phyloP scores from a whole-genome alignment of 1,284 basidiomycete species.

The Moniliella sp. region DNA sequence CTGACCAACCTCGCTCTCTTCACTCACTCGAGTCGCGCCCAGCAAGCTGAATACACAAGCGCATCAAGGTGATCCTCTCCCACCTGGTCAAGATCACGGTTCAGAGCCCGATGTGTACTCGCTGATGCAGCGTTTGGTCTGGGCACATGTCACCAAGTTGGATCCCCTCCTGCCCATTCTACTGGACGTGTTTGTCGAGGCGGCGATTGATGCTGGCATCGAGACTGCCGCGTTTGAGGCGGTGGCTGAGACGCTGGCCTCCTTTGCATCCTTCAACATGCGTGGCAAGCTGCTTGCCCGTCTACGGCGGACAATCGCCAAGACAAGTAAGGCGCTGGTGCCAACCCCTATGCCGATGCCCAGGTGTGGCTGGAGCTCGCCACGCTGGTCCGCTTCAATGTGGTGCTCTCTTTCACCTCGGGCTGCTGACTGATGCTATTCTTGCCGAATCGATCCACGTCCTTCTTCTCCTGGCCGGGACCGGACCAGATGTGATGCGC shows the following conservation, averaged over 20 bases:
- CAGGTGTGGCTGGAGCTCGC: constrained; percentile 27
- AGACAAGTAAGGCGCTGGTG: constrained; percentile 14
- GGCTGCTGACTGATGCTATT: constrained; percentile 19
- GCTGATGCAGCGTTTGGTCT: constrained; percentile 25
- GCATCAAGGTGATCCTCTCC: constrained; percentile 27
- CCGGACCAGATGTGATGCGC: constrained; percentile 19
- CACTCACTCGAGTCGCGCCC: constrained; percentile 17
- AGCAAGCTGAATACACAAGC: constrained; percentile 19
- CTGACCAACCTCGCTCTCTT: constrained; percentile 24
- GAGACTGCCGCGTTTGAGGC: constrained; percentile 23
- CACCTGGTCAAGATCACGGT: constrained; percentile 25
- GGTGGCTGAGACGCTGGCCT: constrained; percentile 28
- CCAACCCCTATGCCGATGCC: constrained; percentile 4
- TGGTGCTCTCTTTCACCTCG: constrained; percentile 25
- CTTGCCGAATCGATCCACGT: constrained; percentile 24
- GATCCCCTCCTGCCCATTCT: constrained; percentile 23
- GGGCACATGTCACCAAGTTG: constrained; percentile 23
- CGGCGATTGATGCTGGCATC: constrained; percentile 25
- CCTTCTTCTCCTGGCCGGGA: constrained; percentile 22
- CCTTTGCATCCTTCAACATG: constrained; percentile 23
- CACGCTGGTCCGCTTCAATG: constrained; percentile 25
- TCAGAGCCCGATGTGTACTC: constrained; percentile 25
- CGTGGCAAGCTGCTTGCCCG: constrained; percentile 24
- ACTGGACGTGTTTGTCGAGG: constrained; percentile 23
- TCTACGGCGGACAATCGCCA: constrained; percentile 14